Conservation (phyloP, 768 basidiomycete species). For the Polyporus arcularius region DNA sequence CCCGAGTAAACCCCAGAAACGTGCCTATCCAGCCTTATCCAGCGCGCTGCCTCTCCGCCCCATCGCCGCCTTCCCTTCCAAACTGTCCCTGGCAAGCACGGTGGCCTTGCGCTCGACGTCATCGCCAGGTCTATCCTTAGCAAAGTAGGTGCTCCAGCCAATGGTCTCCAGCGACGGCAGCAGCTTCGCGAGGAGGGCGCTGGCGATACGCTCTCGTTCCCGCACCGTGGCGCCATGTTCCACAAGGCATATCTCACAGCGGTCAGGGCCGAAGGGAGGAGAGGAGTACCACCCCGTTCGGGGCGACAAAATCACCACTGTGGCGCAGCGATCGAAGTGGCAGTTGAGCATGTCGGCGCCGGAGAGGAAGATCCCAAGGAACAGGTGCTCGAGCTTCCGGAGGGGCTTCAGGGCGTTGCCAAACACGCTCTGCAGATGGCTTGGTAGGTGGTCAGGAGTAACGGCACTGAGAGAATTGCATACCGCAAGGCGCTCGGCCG, state of each 20-base stretch:
- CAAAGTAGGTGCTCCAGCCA: conserved; percentile 56
- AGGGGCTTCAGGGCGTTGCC: conserved; percentile 48
- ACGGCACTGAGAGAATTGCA: conserved; percentile 24
- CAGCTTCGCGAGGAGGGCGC: conserved; percentile 43
- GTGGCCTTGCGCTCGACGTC: neutral
- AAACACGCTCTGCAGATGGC: conserved; percentile 39
- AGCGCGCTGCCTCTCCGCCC: neutral
- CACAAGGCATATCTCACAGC: conserved; percentile 39
- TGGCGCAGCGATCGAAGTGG: conserved; percentile 37
- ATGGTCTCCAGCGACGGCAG: conserved; percentile 47
- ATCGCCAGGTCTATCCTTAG: conserved; percentile 13
- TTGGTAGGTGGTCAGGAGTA: neutral
- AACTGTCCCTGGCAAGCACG: neutral
- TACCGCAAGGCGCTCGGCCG: conserved; percentile 52
- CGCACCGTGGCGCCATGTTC: conserved; percentile 35
- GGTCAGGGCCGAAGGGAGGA: conserved; percentile 27
- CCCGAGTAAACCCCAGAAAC: too few species aligned
- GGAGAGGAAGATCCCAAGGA: conserved; percentile 66
- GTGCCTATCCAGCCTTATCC: too few species aligned
- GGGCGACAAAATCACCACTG: conserved; percentile 3
- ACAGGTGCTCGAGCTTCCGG: conserved; percentile 47
- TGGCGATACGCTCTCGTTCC: conserved; percentile 49
- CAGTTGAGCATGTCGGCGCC: conserved; percentile 48
- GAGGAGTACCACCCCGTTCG: conserved; percentile 1
- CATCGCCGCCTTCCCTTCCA: neutral